Evolutionary conservation across 225 moss, liverwort and hornwort species (phyloP).

Genomic region (Bryum argenteum): DNA sequence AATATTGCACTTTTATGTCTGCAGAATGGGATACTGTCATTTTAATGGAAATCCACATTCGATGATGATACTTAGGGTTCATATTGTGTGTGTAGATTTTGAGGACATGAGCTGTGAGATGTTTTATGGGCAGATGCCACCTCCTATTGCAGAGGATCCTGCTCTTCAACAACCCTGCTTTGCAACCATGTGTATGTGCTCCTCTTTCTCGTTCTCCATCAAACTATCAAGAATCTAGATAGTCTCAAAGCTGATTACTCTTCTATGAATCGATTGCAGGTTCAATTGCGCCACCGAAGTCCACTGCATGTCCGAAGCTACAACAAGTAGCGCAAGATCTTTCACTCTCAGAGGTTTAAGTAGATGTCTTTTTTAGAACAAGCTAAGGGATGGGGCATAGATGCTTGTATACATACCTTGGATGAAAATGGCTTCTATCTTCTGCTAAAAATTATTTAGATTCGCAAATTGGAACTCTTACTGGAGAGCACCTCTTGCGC

Average conservation of each 20-base stretch:
- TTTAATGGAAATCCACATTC: not conserved
- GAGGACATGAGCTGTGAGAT: constrained; percentile 90
- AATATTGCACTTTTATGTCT: too few species aligned
- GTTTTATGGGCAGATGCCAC: constrained; percentile 83
- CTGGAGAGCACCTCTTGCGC: too few species aligned
- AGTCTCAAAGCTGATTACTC: not conserved
- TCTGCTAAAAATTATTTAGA: too few species aligned
- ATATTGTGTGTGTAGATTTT: constrained; percentile 45
- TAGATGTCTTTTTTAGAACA: too few species aligned
- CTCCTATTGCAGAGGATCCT: constrained; percentile 69
- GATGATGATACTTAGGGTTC: not conserved
- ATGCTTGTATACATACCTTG: too few species aligned
- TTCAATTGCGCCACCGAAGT: constrained; percentile 58
- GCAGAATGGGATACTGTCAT: too few species aligned
- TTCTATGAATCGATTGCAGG: constrained; percentile 34
- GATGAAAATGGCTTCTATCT: too few species aligned
- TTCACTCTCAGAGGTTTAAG: constrained; percentile 40
- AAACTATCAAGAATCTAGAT: too few species aligned
- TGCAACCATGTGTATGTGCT: constrained; percentile 55
- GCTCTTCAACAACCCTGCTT: constrained; percentile 76
- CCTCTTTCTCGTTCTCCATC: not conserved
- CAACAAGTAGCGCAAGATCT: constrained; percentile 42
- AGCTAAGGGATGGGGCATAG: too few species aligned
- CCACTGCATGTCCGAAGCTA: constrained; percentile 66
- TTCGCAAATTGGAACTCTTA: too few species aligned